Conservation (phyloP, 1,284 basidiomycete species). For the Pterulicium gracile region DNA sequence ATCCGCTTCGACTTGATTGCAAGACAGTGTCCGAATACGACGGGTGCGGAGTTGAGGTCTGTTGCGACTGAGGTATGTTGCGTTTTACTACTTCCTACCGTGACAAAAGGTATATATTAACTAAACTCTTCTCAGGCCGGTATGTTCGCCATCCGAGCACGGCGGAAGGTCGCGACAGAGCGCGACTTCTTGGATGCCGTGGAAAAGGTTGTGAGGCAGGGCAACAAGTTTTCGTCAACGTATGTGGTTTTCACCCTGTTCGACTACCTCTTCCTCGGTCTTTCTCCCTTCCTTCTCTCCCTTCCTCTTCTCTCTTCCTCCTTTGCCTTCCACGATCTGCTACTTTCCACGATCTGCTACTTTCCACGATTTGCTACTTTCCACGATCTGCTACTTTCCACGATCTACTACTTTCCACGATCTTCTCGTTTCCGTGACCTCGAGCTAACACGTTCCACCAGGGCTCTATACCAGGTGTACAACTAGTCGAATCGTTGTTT, state of each 20-base stretch:
- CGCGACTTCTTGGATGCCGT: conserved; percentile 97
- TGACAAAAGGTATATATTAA: conserved; percentile 3
- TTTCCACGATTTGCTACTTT: no score
- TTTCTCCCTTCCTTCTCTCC: not conserved
- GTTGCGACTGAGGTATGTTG: conserved; percentile 84
- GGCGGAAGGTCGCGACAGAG: conserved; percentile 95
- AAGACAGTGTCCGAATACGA: conserved; percentile 94
- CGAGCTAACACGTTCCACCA: no score
- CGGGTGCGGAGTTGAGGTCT: conserved; percentile 92
- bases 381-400: no score
- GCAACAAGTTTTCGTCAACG: conserved; percentile 90
- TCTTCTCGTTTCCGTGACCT: no score
- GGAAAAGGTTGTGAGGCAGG: conserved; percentile 96
- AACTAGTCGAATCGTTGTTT: conserved; percentile 34
- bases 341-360: no score
- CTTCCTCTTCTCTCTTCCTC: not conserved
- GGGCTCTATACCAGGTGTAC: conserved; percentile 66
- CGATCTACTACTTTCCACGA: no score
- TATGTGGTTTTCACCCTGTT: conserved; percentile 28
- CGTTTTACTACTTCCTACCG: conserved; percentile 3
- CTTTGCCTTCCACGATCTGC: not conserved
- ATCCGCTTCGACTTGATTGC: conserved; percentile 98
- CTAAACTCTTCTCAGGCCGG: conserved; percentile 53
- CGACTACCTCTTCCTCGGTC: not conserved
- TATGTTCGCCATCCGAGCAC: conserved; percentile 98